A percentile compares a stretch with the other conserved stretches of the same genome.
Evolutionary conservation across 257 asterid species (phyloP).

Genomic region (Nicotiana benthamiana): DNA sequence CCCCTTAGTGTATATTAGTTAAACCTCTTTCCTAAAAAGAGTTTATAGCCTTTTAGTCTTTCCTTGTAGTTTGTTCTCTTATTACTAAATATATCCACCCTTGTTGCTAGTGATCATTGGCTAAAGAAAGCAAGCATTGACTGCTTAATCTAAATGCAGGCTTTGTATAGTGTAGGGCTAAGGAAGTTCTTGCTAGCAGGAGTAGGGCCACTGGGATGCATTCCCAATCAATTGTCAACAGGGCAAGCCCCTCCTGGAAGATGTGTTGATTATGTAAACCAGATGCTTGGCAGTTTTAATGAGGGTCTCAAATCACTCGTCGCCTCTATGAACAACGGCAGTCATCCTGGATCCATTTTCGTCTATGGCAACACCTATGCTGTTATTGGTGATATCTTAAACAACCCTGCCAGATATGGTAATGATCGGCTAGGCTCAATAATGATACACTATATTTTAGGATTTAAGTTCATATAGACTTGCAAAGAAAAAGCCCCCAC

Average conservation of each 20-base stretch:
- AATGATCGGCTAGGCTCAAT: neutral
- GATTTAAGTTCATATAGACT: neutral
- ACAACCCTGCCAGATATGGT: slow-evolving; percentile 40
- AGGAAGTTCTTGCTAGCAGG: slow-evolving; percentile 64
- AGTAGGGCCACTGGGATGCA: slow-evolving; percentile 86
- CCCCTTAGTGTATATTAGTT: neutral
- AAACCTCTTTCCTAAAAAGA: neutral
- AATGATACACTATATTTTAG: neutral
- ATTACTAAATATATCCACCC: neutral
- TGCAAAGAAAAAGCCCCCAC: too few relatives aligned
- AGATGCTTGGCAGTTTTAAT: slow-evolving; percentile 59
- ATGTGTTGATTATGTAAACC: slow-evolving; percentile 80
- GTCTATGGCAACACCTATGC: slow-evolving; percentile 57
- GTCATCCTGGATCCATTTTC: slow-evolving; percentile 64
- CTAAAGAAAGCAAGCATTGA: neutral
- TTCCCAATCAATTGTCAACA: slow-evolving; percentile 67
- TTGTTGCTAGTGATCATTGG: neutral
- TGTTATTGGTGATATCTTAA: slow-evolving; percentile 60
- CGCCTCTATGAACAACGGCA: slow-evolving; percentile 52
- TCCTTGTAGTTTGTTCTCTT: too few relatives aligned
- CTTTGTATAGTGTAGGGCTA: slow-evolving; percentile 65
- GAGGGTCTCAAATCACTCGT: slow-evolving; percentile 53
- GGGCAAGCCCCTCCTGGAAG: slow-evolving; percentile 62
- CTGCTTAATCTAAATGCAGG: slow-evolving; percentile 7
- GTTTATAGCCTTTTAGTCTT: neutral